Evolutionary conservation across 768 basidiomycete genomes (phyloP).

Genomic region (Infundibulicybe gibba): DNA sequence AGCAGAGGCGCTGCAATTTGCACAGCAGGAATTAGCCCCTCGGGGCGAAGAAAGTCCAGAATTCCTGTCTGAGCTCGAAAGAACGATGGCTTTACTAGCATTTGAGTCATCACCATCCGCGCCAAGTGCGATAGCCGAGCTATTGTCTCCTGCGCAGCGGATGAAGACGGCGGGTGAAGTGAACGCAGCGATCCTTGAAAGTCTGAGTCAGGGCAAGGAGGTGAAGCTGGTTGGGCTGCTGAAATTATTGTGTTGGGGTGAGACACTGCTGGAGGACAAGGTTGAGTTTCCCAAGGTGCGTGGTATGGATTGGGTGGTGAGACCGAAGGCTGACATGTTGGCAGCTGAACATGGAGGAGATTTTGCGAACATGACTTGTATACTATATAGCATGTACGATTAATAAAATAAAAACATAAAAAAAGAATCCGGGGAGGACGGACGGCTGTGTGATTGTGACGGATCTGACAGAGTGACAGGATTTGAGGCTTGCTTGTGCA

Average conservation of each 20-base stretch:
- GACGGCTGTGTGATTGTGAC: too few relatives aligned
- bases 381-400: too few relatives aligned
- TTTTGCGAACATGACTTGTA: too few relatives aligned
- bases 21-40: conserved; percentile 90
- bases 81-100: conserved; percentile 90
- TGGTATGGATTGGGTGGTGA: background rate
- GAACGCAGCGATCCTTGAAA: conserved; percentile 93
- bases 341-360: too few relatives aligned
- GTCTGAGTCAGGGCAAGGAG: conserved; percentile 87
- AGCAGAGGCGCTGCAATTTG: conserved; percentile 81
- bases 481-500: too few relatives aligned
- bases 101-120: conserved; percentile 63
- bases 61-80: conserved; percentile 88
- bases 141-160: conserved; percentile 83
- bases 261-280: conserved; percentile 70
- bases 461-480: too few relatives aligned
- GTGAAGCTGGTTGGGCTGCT: conserved; percentile 84
- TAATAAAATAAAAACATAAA: too few relatives aligned
- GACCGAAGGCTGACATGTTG: background rate
- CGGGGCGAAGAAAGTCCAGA: conserved; percentile 94
- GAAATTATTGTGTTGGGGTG: conserved; percentile 87
- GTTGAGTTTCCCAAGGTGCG: conserved; percentile 79
- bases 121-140: conserved; percentile 68
- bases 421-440: too few relatives aligned
- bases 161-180: conserved; percentile 95